Percentiles rank a stretch among this genome's conserved stretches.
phyloP scores from a whole-genome alignment of 202 grass and related monocot species.

The Hordeum pubiflorum region DNA sequence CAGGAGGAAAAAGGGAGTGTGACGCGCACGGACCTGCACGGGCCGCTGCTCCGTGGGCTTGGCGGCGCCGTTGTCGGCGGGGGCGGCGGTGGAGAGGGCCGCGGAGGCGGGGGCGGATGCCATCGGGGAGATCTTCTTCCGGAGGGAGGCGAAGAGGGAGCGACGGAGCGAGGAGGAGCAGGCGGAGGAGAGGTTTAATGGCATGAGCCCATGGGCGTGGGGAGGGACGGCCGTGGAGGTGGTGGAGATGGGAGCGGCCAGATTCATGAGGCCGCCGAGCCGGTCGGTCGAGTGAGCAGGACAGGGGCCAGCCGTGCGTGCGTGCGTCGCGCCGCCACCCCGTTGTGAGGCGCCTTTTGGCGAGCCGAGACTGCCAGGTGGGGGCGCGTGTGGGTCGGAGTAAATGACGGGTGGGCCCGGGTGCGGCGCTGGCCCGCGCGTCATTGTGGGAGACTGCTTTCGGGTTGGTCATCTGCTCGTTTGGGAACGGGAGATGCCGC shows the following conservation, averaged over 20 bases:
- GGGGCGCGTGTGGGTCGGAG: background rate
- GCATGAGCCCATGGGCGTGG: constrained; percentile 45
- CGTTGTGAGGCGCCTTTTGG: background rate
- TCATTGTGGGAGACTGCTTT: background rate
- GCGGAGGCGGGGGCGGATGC: constrained; percentile 21
- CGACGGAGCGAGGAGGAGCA: constrained; percentile 13
- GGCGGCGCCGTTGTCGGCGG: constrained; percentile 15
- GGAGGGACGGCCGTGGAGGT: background rate
- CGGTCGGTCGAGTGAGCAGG: background rate
- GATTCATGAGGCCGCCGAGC: constrained; percentile 35
- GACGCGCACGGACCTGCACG: constrained; percentile 28
- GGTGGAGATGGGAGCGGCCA: constrained; percentile 22
- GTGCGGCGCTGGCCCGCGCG: background rate
- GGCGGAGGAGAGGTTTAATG: constrained; percentile 31
- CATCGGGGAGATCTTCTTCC: constrained; percentile 26
- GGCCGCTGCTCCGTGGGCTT: constrained; percentile 28
- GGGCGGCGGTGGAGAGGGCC: constrained; percentile 16
- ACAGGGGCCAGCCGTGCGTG: background rate
- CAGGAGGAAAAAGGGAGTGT: background rate
- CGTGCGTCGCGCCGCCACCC: constrained; percentile 18
- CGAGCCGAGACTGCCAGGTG: background rate
- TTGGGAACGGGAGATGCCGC: background rate
- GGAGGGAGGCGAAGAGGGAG: constrained; percentile 30
- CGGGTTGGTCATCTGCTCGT: background rate
- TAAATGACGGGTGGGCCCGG: background rate